phyloP scores from a whole-genome alignment of 192 early-diverging fungal genomes.

The Gorgonomyces haynaldii region DNA sequence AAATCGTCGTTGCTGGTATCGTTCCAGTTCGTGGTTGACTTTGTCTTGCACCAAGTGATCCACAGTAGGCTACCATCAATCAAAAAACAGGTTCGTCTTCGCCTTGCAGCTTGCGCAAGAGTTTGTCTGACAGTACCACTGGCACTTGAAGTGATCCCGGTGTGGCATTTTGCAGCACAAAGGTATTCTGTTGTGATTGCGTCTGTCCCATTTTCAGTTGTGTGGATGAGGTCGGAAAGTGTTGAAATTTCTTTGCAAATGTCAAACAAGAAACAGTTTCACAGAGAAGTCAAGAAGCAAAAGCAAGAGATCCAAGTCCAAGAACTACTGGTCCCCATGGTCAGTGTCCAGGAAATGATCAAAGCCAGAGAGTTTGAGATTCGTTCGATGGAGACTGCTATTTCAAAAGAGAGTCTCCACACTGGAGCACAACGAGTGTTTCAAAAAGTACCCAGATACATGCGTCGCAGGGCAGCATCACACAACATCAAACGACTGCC shows the following conservation, averaged over 20 bases:
- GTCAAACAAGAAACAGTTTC: too few species aligned
- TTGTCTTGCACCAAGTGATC: conserved; percentile 18
- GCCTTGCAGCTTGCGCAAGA: conserved; percentile 19
- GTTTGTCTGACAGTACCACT: conserved; percentile 15
- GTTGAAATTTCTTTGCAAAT: too few species aligned
- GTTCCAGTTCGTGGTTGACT: conserved; percentile 23
- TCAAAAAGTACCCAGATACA: conserved; percentile 81
- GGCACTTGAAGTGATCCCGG: neutral
- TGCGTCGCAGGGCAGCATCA: conserved; percentile 86
- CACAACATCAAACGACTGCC: conserved; percentile 93
- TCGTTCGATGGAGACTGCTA: conserved; percentile 59
- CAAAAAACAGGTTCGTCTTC: conserved; percentile 8
- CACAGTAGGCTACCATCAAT: conserved; percentile 8
- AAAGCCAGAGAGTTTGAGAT: conserved; percentile 68
- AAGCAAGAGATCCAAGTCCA: too few species aligned
- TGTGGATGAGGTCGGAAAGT: too few species aligned
- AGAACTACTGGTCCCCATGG: too few species aligned
- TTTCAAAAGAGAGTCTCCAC: conserved; percentile 37
- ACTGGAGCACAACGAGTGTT: conserved; percentile 57
- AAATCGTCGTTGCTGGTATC: conserved; percentile 19
- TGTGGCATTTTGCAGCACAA: conserved; percentile 4
- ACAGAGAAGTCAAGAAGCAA: too few species aligned
- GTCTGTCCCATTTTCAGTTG: conserved; percentile 3
- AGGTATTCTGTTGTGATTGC: conserved; percentile 4
- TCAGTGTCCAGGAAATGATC: too few species aligned